phyloP scores from a whole-genome alignment of 306 rosid species.

The Gastrolobium villosum region DNA sequence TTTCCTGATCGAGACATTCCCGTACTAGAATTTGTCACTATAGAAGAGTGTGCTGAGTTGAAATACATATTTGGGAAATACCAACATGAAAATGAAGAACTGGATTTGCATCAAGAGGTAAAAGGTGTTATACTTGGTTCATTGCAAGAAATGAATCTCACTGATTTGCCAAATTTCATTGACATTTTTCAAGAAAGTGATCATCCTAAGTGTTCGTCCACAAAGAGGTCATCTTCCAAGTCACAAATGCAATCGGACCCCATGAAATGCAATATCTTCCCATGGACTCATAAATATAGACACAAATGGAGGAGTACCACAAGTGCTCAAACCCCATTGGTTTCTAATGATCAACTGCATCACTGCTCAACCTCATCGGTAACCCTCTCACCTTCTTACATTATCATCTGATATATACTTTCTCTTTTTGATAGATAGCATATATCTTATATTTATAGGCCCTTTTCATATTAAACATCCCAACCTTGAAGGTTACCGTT shows the following conservation, averaged over 20 bases:
- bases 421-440: too few species aligned
- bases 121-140: not conserved
- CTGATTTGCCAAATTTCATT: not conserved
- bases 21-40: not conserved
- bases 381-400: not conserved
- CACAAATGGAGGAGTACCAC: not conserved
- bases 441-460: too few species aligned
- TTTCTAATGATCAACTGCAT: not conserved
- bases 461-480: too few species aligned
- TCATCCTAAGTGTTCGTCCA: not conserved
- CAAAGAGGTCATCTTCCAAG: not conserved
- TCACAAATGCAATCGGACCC: not conserved
- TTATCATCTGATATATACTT: too few species aligned
- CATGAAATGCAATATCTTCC: not conserved
- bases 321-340: not conserved
- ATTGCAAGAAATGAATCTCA: accelerated
- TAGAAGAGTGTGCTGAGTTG: not conserved
- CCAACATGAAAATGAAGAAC: not conserved
- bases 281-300: not conserved
- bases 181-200: not conserved
- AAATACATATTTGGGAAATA: conserved; percentile 19
- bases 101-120: not conserved
- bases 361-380: not conserved
- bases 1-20: not conserved
- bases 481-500: too few species aligned